Evolutionary conservation across 495 filamentous ascomycete species (phyloP).

Genomic region (Apodospora peruviana): DNA sequence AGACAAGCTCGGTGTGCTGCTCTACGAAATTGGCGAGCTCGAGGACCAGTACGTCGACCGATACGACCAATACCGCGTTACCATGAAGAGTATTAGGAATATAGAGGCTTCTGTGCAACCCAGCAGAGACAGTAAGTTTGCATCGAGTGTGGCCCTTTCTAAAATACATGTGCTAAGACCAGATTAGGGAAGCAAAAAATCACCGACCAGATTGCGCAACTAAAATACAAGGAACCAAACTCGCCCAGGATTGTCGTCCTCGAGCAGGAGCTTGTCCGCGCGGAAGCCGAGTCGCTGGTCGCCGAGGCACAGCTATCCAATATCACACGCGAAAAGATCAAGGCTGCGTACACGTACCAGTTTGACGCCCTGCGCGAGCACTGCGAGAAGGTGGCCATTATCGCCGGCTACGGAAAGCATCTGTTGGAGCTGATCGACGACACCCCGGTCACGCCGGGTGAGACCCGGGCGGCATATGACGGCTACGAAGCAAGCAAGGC

Average conservation of each 20-base stretch:
- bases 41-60: conserved; percentile 97
- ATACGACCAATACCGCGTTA: conserved; percentile 98
- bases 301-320: conserved; percentile 97
- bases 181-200: conserved; percentile 91
- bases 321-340: conserved; percentile 98
- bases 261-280: conserved; percentile 96
- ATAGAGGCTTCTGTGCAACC: conserved; percentile 98
- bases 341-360: conserved; percentile 96
- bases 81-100: conserved; percentile 98
- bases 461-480: conserved; percentile 94
- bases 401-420: conserved; percentile 96
- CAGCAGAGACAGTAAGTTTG: conserved; percentile 83
- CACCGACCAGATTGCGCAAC: conserved; percentile 95
- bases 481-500: conserved; percentile 98
- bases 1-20: conserved; percentile 94
- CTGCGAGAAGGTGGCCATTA: conserved; percentile 96
- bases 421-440: conserved; percentile 92
- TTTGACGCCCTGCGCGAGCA: conserved; percentile 97
- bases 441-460: conserved; percentile 91
- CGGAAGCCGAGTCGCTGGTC: conserved; percentile 95
- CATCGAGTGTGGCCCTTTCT: not conserved
- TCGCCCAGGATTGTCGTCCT: conserved; percentile 95
- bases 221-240: conserved; percentile 99
- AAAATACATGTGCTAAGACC: conserved; percentile 2
- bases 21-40: conserved; percentile 97